These are phyloP conservation scores for Daldinia loculata DNA, from an alignment of 495 filamentous ascomycete genomes.

Conservation along the genomic window DNA sequence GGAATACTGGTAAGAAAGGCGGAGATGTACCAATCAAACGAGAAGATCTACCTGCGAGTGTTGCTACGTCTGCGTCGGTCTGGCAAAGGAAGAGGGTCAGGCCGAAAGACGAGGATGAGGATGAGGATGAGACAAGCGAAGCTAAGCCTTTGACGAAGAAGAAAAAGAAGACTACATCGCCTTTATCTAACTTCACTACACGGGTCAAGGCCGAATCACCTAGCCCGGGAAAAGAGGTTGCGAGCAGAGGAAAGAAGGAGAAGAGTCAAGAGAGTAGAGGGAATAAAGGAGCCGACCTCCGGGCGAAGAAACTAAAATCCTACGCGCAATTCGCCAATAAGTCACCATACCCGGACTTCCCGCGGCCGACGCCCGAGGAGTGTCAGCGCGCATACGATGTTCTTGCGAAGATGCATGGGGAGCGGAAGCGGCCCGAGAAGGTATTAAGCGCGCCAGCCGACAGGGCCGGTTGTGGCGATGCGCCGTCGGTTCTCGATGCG, in stretches of 20 bases:
- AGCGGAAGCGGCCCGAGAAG: constrained; percentile 65
- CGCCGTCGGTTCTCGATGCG: constrained; percentile 86
- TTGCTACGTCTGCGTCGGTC: background rate
- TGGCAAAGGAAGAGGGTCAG: background rate
- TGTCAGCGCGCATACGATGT: constrained; percentile 73
- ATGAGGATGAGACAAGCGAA: background rate
- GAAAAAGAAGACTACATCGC: background rate
- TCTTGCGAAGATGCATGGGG: constrained; percentile 72
- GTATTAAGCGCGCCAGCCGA: constrained; percentile 72
- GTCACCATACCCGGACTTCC: constrained; percentile 74
- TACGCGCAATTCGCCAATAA: constrained; percentile 45
- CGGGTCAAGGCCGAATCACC: background rate
- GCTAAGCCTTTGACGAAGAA: background rate
- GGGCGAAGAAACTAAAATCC: constrained; percentile 46
- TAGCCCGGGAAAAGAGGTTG: background rate
- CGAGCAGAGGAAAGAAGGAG: background rate
- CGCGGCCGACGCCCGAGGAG: constrained; percentile 73
- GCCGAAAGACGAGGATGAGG: background rate
- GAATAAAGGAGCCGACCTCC: constrained; percentile 1
- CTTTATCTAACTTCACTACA: background rate
- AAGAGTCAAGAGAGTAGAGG: background rate
- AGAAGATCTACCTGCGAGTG: background rate
- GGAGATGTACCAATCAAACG: background rate
- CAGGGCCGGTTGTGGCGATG: constrained; percentile 84
- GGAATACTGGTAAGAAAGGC: background rate